phyloP scores from a whole-genome alignment of 305 asterid species.

The Solanum hybrid region DNA sequence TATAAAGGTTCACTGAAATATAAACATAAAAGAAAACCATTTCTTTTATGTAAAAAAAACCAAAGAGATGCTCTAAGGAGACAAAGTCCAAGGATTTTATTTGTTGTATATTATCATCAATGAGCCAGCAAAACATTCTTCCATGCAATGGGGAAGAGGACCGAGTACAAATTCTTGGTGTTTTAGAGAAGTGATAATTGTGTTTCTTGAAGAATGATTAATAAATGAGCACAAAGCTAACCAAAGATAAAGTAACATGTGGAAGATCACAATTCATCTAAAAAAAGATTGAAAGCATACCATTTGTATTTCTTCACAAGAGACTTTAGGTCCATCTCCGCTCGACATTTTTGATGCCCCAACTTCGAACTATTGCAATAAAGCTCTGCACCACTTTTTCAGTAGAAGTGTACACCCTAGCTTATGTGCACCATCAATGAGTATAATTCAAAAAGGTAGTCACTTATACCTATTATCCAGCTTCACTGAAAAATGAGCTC shows the following conservation, averaged over 20 bases:
- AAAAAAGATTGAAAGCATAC: conserved; percentile 32
- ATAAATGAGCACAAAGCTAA: neutral
- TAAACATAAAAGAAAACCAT: neutral
- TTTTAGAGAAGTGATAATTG: neutral
- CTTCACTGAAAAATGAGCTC: neutral
- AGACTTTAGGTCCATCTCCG: conserved; percentile 51
- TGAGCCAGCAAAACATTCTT: neutral
- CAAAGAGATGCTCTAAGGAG: neutral
- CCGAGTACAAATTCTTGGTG: neutral
- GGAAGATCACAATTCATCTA: conserved; percentile 4
- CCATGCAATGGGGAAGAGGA: neutral
- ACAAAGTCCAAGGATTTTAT: neutral
- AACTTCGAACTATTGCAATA: neutral
- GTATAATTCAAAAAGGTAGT: neutral
- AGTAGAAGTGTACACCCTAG: neutral
- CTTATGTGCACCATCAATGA: conserved; percentile 4
- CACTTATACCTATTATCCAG: neutral
- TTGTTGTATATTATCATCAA: neutral
- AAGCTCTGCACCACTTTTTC: neutral
- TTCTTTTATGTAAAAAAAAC: neutral
- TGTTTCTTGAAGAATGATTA: neutral
- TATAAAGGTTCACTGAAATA: neutral
- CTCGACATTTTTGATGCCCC: conserved; percentile 38
- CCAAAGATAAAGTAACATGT: neutral
- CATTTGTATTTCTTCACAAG: conserved; percentile 50